Conservation (phyloP, 106 monocot genomes). For the Cymbidium sinense region DNA sequence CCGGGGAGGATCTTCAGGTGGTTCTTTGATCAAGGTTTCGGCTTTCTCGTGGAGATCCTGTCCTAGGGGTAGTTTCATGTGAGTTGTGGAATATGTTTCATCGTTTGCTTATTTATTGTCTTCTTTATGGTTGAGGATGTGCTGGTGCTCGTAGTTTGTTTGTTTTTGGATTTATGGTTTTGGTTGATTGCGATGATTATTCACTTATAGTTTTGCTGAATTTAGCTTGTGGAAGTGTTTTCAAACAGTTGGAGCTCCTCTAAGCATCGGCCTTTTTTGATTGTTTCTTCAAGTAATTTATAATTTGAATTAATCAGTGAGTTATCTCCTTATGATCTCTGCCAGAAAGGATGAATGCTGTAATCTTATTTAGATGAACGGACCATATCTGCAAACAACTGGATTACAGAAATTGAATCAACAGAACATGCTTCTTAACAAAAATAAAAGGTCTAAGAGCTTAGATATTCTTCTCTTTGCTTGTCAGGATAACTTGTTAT, state of each 20-base stretch:
- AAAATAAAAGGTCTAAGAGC: neutral
- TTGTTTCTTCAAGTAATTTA: constrained; percentile 4
- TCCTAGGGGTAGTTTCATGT: neutral
- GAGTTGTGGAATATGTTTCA: neutral
- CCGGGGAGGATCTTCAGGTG: constrained; percentile 5
- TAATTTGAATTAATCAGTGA: neutral
- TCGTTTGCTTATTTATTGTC: neutral
- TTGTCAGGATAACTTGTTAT: neutral
- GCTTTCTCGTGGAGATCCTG: constrained; percentile 1
- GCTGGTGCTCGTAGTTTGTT: neutral
- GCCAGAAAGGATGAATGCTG: neutral
- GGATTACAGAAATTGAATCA: neutral
- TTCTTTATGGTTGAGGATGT: neutral
- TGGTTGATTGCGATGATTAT: neutral
- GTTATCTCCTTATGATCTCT: neutral
- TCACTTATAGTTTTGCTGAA: neutral
- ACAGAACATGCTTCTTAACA: neutral
- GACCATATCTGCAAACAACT: neutral
- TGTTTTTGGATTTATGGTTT: neutral
- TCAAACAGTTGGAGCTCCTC: neutral
- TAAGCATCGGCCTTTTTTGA: neutral
- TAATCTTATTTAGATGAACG: neutral
- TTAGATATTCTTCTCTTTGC: neutral
- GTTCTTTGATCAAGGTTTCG: neutral
- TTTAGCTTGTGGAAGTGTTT: constrained; percentile 1